Evolutionary conservation across 768 basidiomycete genomes (phyloP).

Genomic region (Chiua virens): DNA sequence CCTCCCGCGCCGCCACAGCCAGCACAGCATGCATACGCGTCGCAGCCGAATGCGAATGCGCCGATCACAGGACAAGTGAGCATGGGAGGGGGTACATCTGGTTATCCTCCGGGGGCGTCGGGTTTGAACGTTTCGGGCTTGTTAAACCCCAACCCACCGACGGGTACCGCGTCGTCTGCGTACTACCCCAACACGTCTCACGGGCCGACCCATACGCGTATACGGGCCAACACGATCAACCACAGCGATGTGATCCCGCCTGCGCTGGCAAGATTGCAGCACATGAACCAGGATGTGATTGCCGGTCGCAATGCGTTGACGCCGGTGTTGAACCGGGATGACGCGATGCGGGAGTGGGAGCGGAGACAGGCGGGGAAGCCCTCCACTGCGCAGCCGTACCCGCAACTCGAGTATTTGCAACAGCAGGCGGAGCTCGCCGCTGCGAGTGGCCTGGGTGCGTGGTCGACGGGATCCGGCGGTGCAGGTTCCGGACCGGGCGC

Average conservation of each 20-base stretch:
- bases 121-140: conserved; percentile 25
- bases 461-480: conserved; percentile 40
- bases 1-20: conserved; percentile 24
- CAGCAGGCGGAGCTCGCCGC: conserved; percentile 88
- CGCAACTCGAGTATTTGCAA: conserved; percentile 87
- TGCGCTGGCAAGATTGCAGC: conserved; percentile 84
- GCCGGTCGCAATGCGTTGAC: conserved; percentile 77
- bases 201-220: conserved; percentile 47
- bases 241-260: conserved; percentile 88
- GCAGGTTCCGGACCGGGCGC: conserved; percentile 29
- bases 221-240: conserved; percentile 90
- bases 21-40: conserved; percentile 24
- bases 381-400: conserved; percentile 74
- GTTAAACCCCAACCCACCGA: conserved; percentile 47
- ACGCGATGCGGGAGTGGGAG: conserved; percentile 96
- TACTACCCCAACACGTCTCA: conserved; percentile 52
- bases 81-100: conserved; percentile 14
- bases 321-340: conserved; percentile 92
- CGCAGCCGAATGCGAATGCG: conserved; percentile 23
- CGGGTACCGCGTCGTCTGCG: conserved; percentile 47
- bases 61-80: conserved; percentile 20
- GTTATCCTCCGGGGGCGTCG: conserved; percentile 15
- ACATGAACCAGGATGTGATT: conserved; percentile 84
- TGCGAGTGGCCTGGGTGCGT: conserved; percentile 56
- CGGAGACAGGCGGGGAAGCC: conserved; percentile 76